Conservation (phyloP, 176 grass and related monocot genomes). For the Melocanna baccifera region DNA sequence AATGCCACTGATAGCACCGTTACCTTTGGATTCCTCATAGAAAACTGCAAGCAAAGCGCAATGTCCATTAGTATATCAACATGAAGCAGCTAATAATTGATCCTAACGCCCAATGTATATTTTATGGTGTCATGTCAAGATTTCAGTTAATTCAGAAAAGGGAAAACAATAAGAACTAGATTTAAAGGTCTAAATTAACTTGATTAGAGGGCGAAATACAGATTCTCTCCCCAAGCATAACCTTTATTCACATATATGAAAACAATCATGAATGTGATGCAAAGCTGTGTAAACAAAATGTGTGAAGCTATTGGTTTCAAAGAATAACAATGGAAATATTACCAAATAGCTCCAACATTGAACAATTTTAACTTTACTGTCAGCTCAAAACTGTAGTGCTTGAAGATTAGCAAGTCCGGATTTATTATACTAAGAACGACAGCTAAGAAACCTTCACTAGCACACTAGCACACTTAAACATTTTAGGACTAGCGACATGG, state of each 20-base stretch:
- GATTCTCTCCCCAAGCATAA: neutral
- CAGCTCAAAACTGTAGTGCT: neutral
- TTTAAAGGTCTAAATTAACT: slow-evolving; percentile 1
- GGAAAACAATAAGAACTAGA: neutral
- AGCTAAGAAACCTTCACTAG: slow-evolving; percentile 17
- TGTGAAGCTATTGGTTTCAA: neutral
- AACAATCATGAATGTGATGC: neutral
- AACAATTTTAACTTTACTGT: slow-evolving; percentile 3
- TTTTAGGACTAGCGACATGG: neutral
- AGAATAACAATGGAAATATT: neutral
- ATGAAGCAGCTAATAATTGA: neutral
- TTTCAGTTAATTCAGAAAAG: slow-evolving; percentile 1
- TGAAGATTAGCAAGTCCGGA: neutral
- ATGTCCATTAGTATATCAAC: slow-evolving; percentile 16
- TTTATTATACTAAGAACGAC: neutral
- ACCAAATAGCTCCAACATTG: neutral
- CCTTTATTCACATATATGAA: neutral
- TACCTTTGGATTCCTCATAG: slow-evolving; percentile 83
- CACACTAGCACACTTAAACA: neutral
- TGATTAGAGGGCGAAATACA: neutral
- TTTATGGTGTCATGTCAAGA: neutral
- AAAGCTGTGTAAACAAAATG: neutral
- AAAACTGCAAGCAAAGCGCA: slow-evolving; percentile 50
- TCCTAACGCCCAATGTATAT: neutral
- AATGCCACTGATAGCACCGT: slow-evolving; percentile 79